These are phyloP conservation scores for Tubosaeta sp. DNA, from an alignment of 768 basidiomycete genomes.

Conservation along the genomic window DNA sequence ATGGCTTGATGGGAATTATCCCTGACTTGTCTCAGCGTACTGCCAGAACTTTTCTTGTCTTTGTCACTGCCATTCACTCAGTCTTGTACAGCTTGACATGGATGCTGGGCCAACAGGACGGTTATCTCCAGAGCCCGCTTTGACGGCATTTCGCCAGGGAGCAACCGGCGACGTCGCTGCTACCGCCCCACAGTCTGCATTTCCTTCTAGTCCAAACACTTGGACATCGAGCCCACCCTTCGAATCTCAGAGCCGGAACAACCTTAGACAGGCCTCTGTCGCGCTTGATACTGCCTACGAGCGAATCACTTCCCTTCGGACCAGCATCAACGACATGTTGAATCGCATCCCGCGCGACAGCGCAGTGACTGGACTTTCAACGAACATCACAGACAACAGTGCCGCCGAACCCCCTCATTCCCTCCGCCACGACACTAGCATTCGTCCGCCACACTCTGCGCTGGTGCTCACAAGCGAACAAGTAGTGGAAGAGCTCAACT, in stretches of 20 bases:
- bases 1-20: background rate
- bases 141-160: slow-evolving; percentile 13
- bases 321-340: slow-evolving; percentile 43
- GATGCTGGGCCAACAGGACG: slow-evolving; percentile 8
- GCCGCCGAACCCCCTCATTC: slow-evolving; percentile 9
- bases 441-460: slow-evolving; percentile 30
- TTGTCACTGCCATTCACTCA: background rate
- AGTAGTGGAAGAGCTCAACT: slow-evolving; percentile 24
- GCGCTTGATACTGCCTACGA: slow-evolving; percentile 52
- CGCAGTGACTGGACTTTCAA: slow-evolving; percentile 6
- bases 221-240: slow-evolving; percentile 12
- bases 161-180: slow-evolving; percentile 7
- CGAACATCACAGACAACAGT: slow-evolving; percentile 3
- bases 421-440: slow-evolving; percentile 16
- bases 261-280: slow-evolving; percentile 47
- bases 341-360: slow-evolving; percentile 36
- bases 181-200: slow-evolving; percentile 5
- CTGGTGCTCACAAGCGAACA: slow-evolving; percentile 28
- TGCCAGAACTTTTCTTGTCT: background rate
- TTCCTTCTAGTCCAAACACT: slow-evolving; percentile 4
- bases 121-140: slow-evolving; percentile 8
- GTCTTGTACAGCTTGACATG: slow-evolving; percentile 13
- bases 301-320: slow-evolving; percentile 52
- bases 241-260: slow-evolving; percentile 30
- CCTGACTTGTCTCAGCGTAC: background rate